Evolutionary conservation across 805 yeast genomes (phyloP).

Genomic region (Zygosaccharomyces kombuchaensis): DNA sequence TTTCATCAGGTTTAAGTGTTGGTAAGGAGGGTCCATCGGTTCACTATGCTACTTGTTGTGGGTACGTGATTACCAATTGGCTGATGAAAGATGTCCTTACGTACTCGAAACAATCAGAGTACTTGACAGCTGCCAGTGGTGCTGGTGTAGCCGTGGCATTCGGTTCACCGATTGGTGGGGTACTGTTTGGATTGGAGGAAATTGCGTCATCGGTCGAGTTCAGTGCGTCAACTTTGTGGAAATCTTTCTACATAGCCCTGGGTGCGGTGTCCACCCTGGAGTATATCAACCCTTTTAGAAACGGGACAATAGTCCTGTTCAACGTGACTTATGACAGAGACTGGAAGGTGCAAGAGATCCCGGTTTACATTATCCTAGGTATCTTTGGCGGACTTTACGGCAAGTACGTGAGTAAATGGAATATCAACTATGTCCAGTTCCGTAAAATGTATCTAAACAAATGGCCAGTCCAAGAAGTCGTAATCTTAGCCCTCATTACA

Average conservation of each 20-base stretch:
- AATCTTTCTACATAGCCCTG: slow-evolving; percentile 84
- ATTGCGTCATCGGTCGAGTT: slow-evolving; percentile 63
- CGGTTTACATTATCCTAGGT: slow-evolving; percentile 74
- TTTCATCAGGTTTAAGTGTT: slow-evolving; percentile 86
- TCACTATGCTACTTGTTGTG: slow-evolving; percentile 97
- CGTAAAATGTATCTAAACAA: slow-evolving; percentile 58
- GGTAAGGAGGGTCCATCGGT: slow-evolving; percentile 99
- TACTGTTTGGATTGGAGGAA: slow-evolving; percentile 87
- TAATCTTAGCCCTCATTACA: slow-evolving; percentile 61
- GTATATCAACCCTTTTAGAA: slow-evolving; percentile 82
- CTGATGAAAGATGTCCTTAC: slow-evolving; percentile 38
- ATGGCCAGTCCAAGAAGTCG: slow-evolving; percentile 61
- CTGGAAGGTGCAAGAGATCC: slow-evolving; percentile 85
- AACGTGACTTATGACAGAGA: slow-evolving; percentile 81
- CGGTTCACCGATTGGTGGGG: slow-evolving; percentile 97
- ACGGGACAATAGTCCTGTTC: slow-evolving; percentile 90
- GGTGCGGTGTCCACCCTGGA: slow-evolving; percentile 81
- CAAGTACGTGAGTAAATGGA: slow-evolving; percentile 65
- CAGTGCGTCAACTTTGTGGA: slow-evolving; percentile 79
- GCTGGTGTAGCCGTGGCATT: slow-evolving; percentile 99
- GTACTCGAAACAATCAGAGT: slow-evolving; percentile 34
- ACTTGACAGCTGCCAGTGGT: slow-evolving; percentile 83
- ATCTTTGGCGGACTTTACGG: slow-evolving; percentile 92
- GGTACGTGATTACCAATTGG: slow-evolving; percentile 63
- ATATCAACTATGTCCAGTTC: slow-evolving; percentile 70